Conservation (phyloP, 768 basidiomycete genomes). For the Pisolithus orientalis region DNA sequence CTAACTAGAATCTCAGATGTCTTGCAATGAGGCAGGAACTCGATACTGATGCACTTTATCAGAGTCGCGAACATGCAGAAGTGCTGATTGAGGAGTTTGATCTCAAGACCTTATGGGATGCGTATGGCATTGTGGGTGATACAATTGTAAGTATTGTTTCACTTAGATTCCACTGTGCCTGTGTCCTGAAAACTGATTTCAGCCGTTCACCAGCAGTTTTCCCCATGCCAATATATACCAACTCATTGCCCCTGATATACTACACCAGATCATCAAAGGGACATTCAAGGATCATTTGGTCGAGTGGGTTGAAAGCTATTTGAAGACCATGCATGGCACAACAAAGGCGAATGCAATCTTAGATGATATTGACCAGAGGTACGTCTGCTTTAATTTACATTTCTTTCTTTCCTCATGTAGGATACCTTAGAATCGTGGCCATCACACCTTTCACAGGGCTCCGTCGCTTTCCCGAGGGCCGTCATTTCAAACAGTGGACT, state of each 20-base stretch:
- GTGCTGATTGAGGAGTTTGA: not conserved
- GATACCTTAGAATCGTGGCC: conserved; percentile 9
- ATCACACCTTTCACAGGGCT: conserved; percentile 13
- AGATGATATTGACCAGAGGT: conserved; percentile 32
- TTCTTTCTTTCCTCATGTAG: not conserved
- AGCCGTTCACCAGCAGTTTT: too few relatives aligned
- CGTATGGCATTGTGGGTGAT: conserved; percentile 21
- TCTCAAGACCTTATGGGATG: conserved; percentile 17
- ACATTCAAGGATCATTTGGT: too few relatives aligned
- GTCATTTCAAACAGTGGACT: too few relatives aligned
- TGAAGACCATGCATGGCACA: too few relatives aligned
- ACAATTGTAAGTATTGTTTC: conserved; percentile 14
- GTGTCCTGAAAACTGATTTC: too few relatives aligned
- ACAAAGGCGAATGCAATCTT: conserved; percentile 21
- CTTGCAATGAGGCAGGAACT: not conserved
- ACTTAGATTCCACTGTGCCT: not conserved
- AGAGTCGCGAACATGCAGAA: not conserved
- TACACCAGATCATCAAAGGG: too few relatives aligned
- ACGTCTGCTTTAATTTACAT: conserved; percentile 4
- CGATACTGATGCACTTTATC: not conserved
- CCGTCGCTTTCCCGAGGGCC: conserved; percentile 15
- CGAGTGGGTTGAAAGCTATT: too few relatives aligned
- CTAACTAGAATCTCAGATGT: not conserved
- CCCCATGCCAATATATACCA: too few relatives aligned
- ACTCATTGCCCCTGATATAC: too few relatives aligned